Conservation (phyloP, 2,329 filamentous ascomycete genomes). For the Arachnomyces sp. region DNA sequence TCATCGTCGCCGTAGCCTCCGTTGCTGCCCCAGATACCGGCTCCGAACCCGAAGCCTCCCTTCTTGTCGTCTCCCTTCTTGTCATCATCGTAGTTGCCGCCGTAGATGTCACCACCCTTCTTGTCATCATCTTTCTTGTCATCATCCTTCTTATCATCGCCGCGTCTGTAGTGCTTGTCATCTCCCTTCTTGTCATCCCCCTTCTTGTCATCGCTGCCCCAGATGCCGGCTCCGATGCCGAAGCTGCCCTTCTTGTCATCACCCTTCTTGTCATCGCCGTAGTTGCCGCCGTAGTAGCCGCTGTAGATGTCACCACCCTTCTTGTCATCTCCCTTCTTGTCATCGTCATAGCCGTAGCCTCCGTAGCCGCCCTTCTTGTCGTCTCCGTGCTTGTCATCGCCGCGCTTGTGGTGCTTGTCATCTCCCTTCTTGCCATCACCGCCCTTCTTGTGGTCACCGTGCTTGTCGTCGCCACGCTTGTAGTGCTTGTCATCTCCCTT, state of each 20-base stretch:
- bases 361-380: not conserved
- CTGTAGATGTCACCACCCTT: no score
- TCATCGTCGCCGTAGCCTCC: no score
- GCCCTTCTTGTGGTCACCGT: not conserved
- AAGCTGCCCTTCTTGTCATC: no score
- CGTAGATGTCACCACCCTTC: not conserved
- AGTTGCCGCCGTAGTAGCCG: no score
- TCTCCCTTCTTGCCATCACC: not conserved
- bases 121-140: not conserved
- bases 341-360: no score
- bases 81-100: not conserved
- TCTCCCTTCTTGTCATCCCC: no score
- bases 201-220: no score
- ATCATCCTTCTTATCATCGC: no score
- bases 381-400: not conserved
- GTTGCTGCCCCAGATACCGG: no score
- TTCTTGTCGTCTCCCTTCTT: conserved; percentile 1
- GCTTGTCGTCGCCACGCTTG: not conserved
- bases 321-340: no score
- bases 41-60: no score
- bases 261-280: no score
- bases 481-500: not conserved
- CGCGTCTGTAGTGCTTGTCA: not conserved
- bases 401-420: not conserved
- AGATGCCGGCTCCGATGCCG: not conserved